Evolutionary conservation across 2,329 filamentous ascomycete genomes (phyloP).

Genomic region (Colletotrichum higginsianum): DNA sequence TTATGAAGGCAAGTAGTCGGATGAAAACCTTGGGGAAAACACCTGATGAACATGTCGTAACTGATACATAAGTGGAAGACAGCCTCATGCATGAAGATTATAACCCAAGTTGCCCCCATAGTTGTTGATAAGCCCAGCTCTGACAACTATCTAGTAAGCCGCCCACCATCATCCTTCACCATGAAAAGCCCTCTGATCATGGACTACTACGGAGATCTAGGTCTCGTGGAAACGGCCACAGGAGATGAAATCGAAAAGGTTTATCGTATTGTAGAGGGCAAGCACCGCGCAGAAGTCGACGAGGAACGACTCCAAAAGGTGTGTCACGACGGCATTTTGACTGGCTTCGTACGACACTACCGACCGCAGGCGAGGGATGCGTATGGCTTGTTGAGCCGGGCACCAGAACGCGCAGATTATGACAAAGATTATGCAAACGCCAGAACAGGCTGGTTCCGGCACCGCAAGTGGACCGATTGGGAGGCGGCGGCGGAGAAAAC

Average conservation of each 20-base stretch:
- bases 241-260: not conserved
- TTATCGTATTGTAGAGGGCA: not conserved
- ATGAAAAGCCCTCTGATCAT: not conserved
- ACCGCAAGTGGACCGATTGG: conserved; percentile 9
- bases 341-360: not conserved
- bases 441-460: not conserved
- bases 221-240: not conserved
- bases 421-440: not conserved
- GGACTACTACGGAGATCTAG: not conserved
- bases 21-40: not conserved
- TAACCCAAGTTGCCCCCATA: not conserved
- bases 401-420: not conserved
- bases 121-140: not conserved
- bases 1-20: not conserved
- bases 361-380: not conserved
- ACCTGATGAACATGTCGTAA: not conserved
- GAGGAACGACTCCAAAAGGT: too few relatives aligned
- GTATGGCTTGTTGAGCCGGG: not conserved
- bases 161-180: not conserved
- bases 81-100: too few relatives aligned
- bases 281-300: too few relatives aligned
- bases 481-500: not conserved
- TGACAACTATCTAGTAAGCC: too few relatives aligned
- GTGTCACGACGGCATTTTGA: not conserved
- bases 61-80: not conserved